Evolutionary conservation across 148 eudicot species (phyloP).

Genomic region (Pharnaceum exiguum): DNA sequence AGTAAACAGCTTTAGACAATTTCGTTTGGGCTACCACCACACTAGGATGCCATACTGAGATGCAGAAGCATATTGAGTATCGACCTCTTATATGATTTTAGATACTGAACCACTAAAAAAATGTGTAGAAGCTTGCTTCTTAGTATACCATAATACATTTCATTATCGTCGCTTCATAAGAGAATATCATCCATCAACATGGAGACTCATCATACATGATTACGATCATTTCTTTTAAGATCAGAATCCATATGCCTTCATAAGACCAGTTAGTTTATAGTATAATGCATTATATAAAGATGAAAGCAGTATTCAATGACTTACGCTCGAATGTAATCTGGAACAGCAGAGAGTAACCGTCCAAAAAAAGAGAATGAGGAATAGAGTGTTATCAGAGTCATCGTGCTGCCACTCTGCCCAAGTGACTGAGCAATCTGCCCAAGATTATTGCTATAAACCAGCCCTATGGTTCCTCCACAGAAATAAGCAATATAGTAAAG

Average conservation of each 20-base stretch:
- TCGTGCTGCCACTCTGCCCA: conserved; percentile 50
- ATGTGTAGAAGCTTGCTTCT: no score
- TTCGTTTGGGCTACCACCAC: no score
- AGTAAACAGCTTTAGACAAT: no score
- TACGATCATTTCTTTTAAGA: no score
- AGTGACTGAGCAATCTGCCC: conserved; percentile 91
- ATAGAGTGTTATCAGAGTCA: conserved; percentile 61
- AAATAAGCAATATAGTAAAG: conserved; percentile 74
- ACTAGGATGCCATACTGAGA: no score
- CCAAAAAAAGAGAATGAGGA: conserved; percentile 96
- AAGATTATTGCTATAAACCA: conserved; percentile 79
- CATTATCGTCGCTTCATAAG: no score
- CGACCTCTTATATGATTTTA: no score
- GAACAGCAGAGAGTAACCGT: conserved; percentile 77
- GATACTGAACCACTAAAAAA: no score
- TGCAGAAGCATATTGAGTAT: no score
- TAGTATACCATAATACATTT: no score
- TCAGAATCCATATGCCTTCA: background rate
- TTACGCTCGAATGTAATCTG: conserved; percentile 74
- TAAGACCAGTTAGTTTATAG: background rate
- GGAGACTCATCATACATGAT: no score
- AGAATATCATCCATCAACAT: no score
- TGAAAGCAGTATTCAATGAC: conserved; percentile 7
- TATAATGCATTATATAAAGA: background rate
- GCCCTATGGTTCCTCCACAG: conserved; percentile 89